A percentile compares a stretch with the other conserved stretches of the same genome.
Conservation (phyloP, 768 basidiomycete genomes). For the Nevesoporus exiguus region DNA sequence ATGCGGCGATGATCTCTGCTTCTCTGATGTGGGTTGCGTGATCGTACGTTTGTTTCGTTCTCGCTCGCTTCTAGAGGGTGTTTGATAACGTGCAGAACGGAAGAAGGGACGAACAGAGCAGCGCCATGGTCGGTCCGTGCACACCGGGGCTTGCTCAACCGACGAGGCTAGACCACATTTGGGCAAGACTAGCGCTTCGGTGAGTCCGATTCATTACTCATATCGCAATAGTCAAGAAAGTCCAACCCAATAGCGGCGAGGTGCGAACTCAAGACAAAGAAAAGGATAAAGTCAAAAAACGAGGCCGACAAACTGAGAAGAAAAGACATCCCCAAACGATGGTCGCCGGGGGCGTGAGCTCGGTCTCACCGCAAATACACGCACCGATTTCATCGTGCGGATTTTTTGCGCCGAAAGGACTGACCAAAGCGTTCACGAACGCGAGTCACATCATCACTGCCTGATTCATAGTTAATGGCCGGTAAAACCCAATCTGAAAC, state of each 20-base stretch:
- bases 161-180: background rate
- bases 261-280: background rate
- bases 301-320: background rate
- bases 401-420: background rate
- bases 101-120: background rate
- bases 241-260: background rate
- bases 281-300: background rate
- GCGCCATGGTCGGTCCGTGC: background rate
- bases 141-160: background rate
- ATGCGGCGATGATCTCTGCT: no score
- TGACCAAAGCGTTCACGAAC: background rate
- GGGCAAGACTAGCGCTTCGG: no score
- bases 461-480: background rate
- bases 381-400: background rate
- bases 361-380: no score
- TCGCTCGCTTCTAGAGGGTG: background rate
- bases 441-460: background rate
- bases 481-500: slow-evolving; percentile 4
- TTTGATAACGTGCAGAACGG: background rate
- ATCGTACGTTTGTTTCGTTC: background rate
- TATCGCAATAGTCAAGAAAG: background rate
- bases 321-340: background rate
- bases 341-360: no score
- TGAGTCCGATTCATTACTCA: background rate
- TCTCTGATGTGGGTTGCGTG: no score